Evolutionary conservation across 768 basidiomycete species (phyloP).

Genomic region (Mycena kentingensis): DNA sequence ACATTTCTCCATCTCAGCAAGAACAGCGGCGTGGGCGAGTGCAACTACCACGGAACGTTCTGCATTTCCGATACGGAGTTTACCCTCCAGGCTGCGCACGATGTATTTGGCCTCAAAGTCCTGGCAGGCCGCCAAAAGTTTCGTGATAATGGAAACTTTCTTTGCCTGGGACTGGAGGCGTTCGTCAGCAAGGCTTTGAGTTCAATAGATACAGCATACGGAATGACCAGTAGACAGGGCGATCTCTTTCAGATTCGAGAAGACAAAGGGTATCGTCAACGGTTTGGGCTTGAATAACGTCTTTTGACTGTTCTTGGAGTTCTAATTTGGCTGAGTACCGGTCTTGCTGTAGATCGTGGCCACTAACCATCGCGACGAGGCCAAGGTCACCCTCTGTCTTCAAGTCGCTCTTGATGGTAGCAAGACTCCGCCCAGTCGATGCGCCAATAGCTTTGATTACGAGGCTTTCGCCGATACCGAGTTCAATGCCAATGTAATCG

Average conservation of each 20-base stretch:
- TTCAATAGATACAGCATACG: constrained; percentile 40
- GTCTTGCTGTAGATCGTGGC: constrained; percentile 5
- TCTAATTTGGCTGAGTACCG: constrained; percentile 45
- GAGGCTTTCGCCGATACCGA: constrained; percentile 94
- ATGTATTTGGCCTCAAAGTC: constrained; percentile 95
- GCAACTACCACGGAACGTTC: constrained; percentile 94
- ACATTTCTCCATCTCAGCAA: constrained; percentile 75
- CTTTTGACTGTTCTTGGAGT: constrained; percentile 90
- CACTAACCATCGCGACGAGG: constrained; percentile 86
- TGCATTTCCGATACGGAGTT: constrained; percentile 94
- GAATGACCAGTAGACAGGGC: constrained; percentile 83
- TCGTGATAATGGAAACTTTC: constrained; percentile 94
- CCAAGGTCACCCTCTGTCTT: constrained; percentile 96
- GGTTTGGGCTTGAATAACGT: constrained; percentile 94
- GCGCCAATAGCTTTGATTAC: constrained; percentile 94
- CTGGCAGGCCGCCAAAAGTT: constrained; percentile 89
- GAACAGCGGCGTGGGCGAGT: constrained; percentile 86
- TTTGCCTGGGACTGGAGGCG: constrained; percentile 80
- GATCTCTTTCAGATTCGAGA: constrained; percentile 88
- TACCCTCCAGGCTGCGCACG: constrained; percentile 93
- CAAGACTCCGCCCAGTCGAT: constrained; percentile 85
- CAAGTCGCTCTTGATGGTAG: constrained; percentile 85
- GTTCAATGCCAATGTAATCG: constrained; percentile 92
- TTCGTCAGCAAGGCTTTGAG: constrained; percentile 5
- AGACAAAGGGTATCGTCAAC: constrained; percentile 85